These are phyloP conservation scores for Dryas alaskensis DNA, from an alignment of 306 rosid genomes.

Conservation along the genomic window DNA sequence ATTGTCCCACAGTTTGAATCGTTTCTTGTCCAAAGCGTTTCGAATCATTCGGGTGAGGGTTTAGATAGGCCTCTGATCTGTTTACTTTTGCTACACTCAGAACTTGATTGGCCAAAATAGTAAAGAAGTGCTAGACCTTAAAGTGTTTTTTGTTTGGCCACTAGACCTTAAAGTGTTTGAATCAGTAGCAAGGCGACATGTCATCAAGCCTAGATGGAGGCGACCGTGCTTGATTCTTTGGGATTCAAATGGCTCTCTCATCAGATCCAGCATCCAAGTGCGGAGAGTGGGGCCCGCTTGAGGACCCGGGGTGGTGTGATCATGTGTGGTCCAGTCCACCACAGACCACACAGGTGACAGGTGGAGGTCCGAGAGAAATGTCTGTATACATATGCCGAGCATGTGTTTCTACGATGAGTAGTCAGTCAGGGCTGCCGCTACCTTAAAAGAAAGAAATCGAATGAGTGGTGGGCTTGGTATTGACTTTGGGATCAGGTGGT, in stretches of 20 bases:
- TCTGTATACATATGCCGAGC: constrained; percentile 6
- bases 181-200: constrained; percentile 16
- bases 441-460: neutral
- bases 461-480: too few species aligned
- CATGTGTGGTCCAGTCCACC: neutral
- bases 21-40: constrained; percentile 7
- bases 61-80: neutral
- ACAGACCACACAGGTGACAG: neutral
- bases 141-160: neutral
- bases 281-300: constrained; percentile 19
- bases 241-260: neutral
- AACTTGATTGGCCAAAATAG: constrained; percentile 9
- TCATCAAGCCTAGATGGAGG: neutral
- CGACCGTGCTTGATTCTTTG: neutral
- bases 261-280: constrained; percentile 27
- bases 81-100: neutral
- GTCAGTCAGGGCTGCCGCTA: neutral
- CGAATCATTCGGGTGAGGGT: neutral
- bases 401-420: neutral
- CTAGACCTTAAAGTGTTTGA: neutral
- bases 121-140: neutral
- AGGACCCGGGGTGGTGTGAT: neutral
- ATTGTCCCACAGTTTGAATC: constrained; percentile 23
- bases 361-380: neutral
- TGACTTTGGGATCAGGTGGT: too few species aligned